These are phyloP conservation scores for Citrus mangshanensis DNA, from an alignment of 345 rosid species.

Conservation along the genomic window DNA sequence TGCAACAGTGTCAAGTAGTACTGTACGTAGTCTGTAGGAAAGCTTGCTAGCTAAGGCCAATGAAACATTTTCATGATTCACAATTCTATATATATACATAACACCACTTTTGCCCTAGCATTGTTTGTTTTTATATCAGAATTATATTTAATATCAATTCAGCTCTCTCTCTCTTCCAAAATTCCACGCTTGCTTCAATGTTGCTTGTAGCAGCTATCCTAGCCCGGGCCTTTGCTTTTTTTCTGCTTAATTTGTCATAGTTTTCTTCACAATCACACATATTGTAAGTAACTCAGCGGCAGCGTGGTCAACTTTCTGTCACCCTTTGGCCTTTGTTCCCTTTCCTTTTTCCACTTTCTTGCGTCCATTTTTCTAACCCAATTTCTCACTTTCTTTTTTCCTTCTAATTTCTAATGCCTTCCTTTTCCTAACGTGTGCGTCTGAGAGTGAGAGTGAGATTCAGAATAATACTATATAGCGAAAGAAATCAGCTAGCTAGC, in stretches of 20 bases:
- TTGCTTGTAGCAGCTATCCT: background rate
- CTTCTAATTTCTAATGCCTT: background rate
- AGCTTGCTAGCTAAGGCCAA: background rate
- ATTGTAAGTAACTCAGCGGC: background rate
- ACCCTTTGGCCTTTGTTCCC: background rate
- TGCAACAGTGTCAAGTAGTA: background rate
- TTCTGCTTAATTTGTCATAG: background rate
- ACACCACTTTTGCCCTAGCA: background rate
- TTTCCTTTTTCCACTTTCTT: background rate
- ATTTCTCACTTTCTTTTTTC: background rate
- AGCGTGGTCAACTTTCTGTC: constrained; percentile 12
- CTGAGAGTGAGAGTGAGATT: background rate
- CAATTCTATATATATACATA: background rate
- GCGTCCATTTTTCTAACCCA: constrained; percentile 1
- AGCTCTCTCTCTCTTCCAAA: background rate
- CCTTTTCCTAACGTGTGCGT: background rate
- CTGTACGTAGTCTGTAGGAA: background rate
- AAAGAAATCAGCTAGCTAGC: background rate
- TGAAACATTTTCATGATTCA: background rate
- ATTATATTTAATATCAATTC: no score
- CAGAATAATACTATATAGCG: background rate
- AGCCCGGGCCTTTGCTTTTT: background rate
- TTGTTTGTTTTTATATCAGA: background rate
- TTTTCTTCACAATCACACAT: background rate
- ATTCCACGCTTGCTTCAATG: constrained; percentile 5